Conservation (phyloP, 106 monocot species). For the Ottelia alismoides region DNA sequence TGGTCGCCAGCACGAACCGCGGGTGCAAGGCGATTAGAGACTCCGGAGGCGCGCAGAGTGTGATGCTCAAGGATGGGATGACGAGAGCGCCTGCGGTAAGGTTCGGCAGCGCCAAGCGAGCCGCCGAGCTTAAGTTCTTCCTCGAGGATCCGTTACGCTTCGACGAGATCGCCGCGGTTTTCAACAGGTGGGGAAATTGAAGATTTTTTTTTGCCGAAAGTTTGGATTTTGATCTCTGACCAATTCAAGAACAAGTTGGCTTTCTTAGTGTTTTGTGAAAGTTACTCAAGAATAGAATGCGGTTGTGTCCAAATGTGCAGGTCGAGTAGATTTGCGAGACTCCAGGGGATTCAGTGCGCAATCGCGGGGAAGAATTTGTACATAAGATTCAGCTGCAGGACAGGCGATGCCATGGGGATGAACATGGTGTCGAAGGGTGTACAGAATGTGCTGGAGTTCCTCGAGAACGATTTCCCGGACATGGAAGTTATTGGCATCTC, state of each 20-base stretch:
- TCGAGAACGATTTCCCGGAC: slow-evolving; percentile 54
- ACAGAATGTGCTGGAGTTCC: slow-evolving; percentile 53
- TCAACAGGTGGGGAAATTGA: slow-evolving; percentile 72
- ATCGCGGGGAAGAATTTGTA: no score
- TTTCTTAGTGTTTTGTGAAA: no score
- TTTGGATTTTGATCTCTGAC: no score
- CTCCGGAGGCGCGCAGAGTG: slow-evolving; percentile 49
- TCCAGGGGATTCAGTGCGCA: slow-evolving; percentile 41
- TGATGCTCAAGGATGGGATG: slow-evolving; percentile 48
- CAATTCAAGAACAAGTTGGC: no score
- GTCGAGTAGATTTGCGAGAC: slow-evolving; percentile 57
- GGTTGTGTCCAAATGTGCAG: no score
- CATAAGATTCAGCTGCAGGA: slow-evolving; percentile 58
- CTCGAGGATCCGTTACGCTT: slow-evolving; percentile 50
- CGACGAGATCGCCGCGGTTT: slow-evolving; percentile 31
- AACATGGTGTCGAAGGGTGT: slow-evolving; percentile 92
- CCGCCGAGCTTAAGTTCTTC: slow-evolving; percentile 53
- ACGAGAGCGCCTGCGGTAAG: slow-evolving; percentile 57
- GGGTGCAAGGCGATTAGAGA: slow-evolving; percentile 58
- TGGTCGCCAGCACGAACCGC: slow-evolving; percentile 67
- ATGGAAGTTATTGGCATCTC: slow-evolving; percentile 80
- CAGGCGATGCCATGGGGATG: slow-evolving; percentile 87
- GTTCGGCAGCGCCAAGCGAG: slow-evolving; percentile 33
- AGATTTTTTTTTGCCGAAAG: no score
- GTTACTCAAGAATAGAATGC: no score